Conservation (phyloP, 2,329 filamentous ascomycete genomes). For the Penicillium capsulatum region DNA sequence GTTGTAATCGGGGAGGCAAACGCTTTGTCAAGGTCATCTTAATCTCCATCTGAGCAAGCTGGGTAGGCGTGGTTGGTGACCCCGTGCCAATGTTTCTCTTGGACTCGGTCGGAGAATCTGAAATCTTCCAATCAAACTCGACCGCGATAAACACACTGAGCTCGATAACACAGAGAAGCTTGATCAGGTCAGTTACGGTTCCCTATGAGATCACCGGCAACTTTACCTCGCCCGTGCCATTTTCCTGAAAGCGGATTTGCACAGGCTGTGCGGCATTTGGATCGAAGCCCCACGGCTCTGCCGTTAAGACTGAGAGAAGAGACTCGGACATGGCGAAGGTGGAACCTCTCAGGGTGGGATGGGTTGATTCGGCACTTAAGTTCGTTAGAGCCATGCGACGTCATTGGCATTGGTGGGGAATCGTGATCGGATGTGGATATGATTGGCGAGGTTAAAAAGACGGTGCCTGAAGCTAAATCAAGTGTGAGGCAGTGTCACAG, state of each 20-base stretch:
- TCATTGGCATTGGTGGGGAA: neutral
- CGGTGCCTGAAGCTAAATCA: neutral
- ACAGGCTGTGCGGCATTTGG: neutral
- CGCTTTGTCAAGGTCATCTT: neutral
- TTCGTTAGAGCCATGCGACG: neutral
- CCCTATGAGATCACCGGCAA: neutral
- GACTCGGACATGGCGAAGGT: neutral
- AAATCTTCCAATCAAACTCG: neutral
- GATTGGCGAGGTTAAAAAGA: neutral
- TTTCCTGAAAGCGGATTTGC: neutral
- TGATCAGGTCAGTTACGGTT: neutral
- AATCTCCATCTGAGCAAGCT: neutral
- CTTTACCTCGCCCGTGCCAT: neutral
- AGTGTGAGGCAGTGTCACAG: neutral
- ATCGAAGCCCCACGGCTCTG: neutral
- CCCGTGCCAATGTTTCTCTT: neutral
- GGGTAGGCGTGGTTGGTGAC: neutral
- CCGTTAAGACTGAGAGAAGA: neutral
- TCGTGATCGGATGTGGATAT: neutral
- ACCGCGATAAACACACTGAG: neutral
- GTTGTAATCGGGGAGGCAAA: neutral
- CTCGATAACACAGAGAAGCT: neutral
- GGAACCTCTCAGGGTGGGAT: neutral
- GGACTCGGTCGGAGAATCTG: neutral
- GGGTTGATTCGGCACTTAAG: neutral